phyloP scores from a whole-genome alignment of 345 rosid genomes.

The Eucalyptus erythrocorys region DNA sequence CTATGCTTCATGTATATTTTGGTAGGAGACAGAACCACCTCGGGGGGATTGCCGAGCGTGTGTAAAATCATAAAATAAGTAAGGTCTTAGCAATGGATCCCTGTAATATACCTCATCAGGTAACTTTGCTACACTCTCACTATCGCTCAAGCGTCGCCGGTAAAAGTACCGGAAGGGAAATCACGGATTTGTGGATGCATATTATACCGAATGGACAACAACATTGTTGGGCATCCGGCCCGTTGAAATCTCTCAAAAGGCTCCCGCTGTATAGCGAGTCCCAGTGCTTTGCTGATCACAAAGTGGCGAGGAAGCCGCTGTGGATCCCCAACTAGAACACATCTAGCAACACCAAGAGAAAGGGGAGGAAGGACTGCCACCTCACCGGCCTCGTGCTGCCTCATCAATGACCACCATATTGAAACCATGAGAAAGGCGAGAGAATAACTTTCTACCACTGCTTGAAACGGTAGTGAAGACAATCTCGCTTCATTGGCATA shows the following conservation, averaged over 20 bases:
- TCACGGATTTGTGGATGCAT: slow-evolving; percentile 97
- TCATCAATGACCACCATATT: slow-evolving; percentile 99
- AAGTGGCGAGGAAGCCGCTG: slow-evolving; percentile 99
- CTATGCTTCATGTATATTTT: slow-evolving; percentile 83
- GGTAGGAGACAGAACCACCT: slow-evolving; percentile 95
- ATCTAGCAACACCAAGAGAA: slow-evolving; percentile 88
- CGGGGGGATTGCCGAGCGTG: slow-evolving; percentile 95
- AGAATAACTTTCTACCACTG: slow-evolving; percentile 94
- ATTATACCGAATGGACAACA: slow-evolving; percentile 90
- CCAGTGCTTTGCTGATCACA: slow-evolving; percentile 98
- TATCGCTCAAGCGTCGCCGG: slow-evolving; percentile 93
- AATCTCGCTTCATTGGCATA: slow-evolving; percentile 99
- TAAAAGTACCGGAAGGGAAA: slow-evolving; percentile 94
- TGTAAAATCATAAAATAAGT: slow-evolving; percentile 77
- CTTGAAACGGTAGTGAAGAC: slow-evolving; percentile 99
- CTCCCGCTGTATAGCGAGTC: slow-evolving; percentile 87
- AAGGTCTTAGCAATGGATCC: slow-evolving; percentile 85
- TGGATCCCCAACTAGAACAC: slow-evolving; percentile 99
- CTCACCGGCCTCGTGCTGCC: slow-evolving; percentile 99
- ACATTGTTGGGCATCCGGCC: slow-evolving; percentile 95
- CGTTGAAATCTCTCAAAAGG: slow-evolving; percentile 97
- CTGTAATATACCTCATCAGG: slow-evolving; percentile 85
- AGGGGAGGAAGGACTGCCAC: slow-evolving; percentile 94
- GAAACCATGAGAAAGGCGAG: slow-evolving; percentile 96
- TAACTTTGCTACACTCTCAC: slow-evolving; percentile 65